phyloP scores from a whole-genome alignment of 2,329 filamentous ascomycete species.

The Calonectria multiphialidica region DNA sequence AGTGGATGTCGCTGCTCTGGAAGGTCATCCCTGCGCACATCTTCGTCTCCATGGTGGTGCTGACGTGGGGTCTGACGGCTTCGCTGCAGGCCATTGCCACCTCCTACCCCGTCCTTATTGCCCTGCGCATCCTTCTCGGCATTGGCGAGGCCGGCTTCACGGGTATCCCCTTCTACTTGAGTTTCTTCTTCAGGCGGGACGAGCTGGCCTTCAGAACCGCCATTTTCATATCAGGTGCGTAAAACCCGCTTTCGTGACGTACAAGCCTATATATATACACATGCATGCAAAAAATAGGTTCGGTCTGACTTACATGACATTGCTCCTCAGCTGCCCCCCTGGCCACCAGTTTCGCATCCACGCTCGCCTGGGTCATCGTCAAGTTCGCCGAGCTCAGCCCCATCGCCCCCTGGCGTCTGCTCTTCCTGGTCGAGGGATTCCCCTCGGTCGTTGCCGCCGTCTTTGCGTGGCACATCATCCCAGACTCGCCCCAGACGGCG shows the following conservation, averaged over 20 bases:
- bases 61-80: conserved; percentile 83
- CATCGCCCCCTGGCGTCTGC: conserved; percentile 85
- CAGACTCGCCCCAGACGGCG: conserved; percentile 79
- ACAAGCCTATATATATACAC: conserved; percentile 19
- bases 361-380: conserved; percentile 83
- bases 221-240: conserved; percentile 81
- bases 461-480: conserved; percentile 80
- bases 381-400: conserved; percentile 73
- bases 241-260: not conserved
- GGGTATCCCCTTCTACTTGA: conserved; percentile 73
- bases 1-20: conserved; percentile 76
- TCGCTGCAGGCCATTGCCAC: conserved; percentile 77
- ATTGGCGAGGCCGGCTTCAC: conserved; percentile 76
- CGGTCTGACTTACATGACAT: conserved; percentile 50
- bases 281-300: conserved; percentile 9
- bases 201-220: conserved; percentile 90
- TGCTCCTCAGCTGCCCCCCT: conserved; percentile 76
- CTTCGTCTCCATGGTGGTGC: conserved; percentile 72
- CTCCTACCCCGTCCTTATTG: conserved; percentile 71
- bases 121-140: conserved; percentile 68
- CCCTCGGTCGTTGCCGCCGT: conserved; percentile 82
- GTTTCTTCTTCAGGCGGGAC: conserved; percentile 72
- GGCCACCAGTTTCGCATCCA: conserved; percentile 83
- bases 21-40: conserved; percentile 70
- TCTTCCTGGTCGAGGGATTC: conserved; percentile 89